Evolutionary conservation across 2,329 filamentous ascomycete species (phyloP), one percentile per base, ranked within the genome.

Genomic region (Epichloe coenophiala): DNA sequence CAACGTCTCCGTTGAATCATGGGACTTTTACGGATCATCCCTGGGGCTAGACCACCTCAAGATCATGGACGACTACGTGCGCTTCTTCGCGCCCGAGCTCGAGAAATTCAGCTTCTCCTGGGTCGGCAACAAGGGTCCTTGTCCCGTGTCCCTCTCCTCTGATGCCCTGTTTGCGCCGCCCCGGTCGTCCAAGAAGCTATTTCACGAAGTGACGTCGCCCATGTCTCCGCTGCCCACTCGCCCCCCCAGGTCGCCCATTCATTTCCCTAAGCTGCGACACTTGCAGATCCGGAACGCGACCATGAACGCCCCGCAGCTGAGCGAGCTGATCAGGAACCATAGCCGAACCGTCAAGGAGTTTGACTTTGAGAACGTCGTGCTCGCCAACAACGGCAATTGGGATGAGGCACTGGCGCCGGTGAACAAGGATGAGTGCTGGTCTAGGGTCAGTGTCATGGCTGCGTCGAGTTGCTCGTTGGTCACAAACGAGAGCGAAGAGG

Each of bases 381-480:
- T 95, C 42, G 74, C 80, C 47, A 75, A 78, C 53, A 72, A 72
- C 36, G 88, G 85, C 31, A 83, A 74, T 51, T 95, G 88, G 88
- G 84, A 93, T 52, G 83, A 89, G 33, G 88, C 87, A 0, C 75
- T 95, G n/a, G 78, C 81, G 39, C 84, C 86, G 2, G 69, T 94
- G 51, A 64, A 71, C 55, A 67, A 59, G 55, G 69, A 62, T 59
- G 71, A 64, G 55, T 68, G 57, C n/a, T 69, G 66, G 66, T 65
- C 62, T 27, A 60, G 60, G 44, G 64, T 60, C 53, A 64, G 60
- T 45, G 38, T 59, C 38, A 44, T 56, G 37, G 55, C 59, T 2
- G 54, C 60, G n/a, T 63, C 61, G 12, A 59, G 64, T 50, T 60
- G 61, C 49, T 65, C 65, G 53, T 56, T 65, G 13, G 63, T 68